Evolutionary conservation across 768 basidiomycete species (phyloP).

Genomic region (Leccinellum rugosiceps): DNA sequence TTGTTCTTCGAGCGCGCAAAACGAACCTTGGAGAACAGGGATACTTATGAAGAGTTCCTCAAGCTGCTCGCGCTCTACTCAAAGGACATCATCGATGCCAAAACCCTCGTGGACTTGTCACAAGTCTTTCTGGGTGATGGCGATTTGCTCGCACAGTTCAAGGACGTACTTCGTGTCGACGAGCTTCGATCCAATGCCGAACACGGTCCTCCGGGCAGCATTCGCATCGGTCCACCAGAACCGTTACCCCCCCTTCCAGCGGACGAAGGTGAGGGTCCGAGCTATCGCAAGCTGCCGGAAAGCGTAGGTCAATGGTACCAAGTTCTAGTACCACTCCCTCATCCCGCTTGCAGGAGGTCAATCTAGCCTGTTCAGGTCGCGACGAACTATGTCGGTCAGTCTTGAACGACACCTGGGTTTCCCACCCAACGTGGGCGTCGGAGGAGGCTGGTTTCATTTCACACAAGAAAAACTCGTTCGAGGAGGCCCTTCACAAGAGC

Average conservation of each 20-base stretch:
- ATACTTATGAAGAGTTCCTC: slow-evolving; percentile 89
- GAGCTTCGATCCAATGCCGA: slow-evolving; percentile 57
- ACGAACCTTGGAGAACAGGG: slow-evolving; percentile 68
- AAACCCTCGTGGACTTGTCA: slow-evolving; percentile 78
- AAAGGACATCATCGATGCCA: slow-evolving; percentile 86
- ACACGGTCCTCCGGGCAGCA: slow-evolving; percentile 73
- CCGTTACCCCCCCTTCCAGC: slow-evolving; percentile 74
- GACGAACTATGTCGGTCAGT: slow-evolving; percentile 95
- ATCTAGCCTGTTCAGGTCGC: slow-evolving; percentile 88
- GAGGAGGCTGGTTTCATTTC: slow-evolving; percentile 93
- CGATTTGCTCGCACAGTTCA: slow-evolving; percentile 80
- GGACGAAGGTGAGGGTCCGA: slow-evolving; percentile 87
- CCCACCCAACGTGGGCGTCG: slow-evolving; percentile 97
- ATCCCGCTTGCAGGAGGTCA: slow-evolving; percentile 62
- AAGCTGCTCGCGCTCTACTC: slow-evolving; percentile 90
- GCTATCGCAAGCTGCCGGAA: slow-evolving; percentile 86
- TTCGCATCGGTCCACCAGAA: slow-evolving; percentile 73
- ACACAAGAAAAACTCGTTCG: slow-evolving; percentile 95
- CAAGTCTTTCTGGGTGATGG: slow-evolving; percentile 78
- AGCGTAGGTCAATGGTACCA: slow-evolving; percentile 55
- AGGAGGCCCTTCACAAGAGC: slow-evolving; percentile 93
- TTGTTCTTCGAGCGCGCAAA: slow-evolving; percentile 95
- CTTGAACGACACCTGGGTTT: slow-evolving; percentile 97
- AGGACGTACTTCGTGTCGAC: slow-evolving; percentile 80
- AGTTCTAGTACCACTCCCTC: not conserved